A percentile compares a stretch with the other conserved stretches of the same genome.
These are phyloP conservation scores for Helicocarpus griseus DNA, from an alignment of 2,329 filamentous ascomycete genomes.

Conservation along the genomic window DNA sequence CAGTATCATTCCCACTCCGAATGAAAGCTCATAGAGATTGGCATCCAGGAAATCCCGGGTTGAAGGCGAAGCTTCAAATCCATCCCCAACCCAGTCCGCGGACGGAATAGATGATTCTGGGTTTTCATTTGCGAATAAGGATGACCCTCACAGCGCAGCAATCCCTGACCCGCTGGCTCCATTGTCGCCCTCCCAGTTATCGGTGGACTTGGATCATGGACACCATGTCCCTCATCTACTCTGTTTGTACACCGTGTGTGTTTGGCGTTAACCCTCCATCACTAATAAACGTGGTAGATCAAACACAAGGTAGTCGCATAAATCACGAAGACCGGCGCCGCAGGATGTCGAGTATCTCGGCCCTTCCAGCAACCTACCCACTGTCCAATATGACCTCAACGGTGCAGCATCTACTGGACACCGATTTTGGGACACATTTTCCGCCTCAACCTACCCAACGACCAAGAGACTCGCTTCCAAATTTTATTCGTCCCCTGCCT, in stretches of 20 bases:
- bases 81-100: conserved; percentile 23
- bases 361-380: conserved; percentile 29
- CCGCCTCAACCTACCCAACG: conserved; percentile 41
- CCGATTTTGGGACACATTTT: conserved; percentile 14
- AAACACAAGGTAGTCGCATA: conserved; percentile 37
- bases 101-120: conserved; percentile 27
- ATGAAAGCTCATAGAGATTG: conserved; percentile 5
- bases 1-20: conserved; percentile 10
- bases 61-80: conserved; percentile 28
- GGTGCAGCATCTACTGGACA: conserved; percentile 29
- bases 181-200: conserved; percentile 36
- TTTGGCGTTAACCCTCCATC: conserved; percentile 8
- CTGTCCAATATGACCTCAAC: conserved; percentile 27
- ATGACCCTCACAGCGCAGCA: conserved; percentile 14
- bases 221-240: conserved; percentile 56
- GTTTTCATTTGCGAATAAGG: conserved; percentile 20
- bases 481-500: conserved; percentile 73
- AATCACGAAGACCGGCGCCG: conserved; percentile 36
- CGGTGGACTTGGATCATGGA: conserved; percentile 38
- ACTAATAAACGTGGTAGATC: conserved; percentile 28
- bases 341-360: conserved; percentile 33
- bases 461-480: conserved; percentile 40
- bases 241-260: conserved; percentile 41
- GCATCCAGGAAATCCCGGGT: conserved; percentile 30
- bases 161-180: conserved; percentile 18